Evolutionary conservation across 495 filamentous ascomycete genomes (phyloP).

Genomic region (Penicillium samsonianum): DNA sequence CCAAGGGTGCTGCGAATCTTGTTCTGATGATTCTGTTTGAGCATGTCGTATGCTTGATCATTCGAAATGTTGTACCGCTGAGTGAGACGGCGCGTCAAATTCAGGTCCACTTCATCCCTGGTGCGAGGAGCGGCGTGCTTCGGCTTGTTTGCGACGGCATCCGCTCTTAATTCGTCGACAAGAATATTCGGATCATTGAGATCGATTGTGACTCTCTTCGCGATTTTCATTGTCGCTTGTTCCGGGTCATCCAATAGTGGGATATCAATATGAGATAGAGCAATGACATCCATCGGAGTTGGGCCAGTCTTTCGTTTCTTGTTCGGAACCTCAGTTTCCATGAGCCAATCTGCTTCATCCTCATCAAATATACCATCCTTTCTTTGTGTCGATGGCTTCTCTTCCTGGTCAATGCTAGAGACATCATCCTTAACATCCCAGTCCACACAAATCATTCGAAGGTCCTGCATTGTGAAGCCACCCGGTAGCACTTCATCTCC

Average conservation of each 20-base stretch:
- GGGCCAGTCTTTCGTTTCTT: constrained; percentile 52
- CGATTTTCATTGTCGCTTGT: constrained; percentile 62
- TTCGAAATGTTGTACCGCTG: constrained; percentile 93
- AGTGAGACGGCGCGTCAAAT: constrained; percentile 52
- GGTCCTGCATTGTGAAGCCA: constrained; percentile 70
- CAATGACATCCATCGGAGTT: constrained; percentile 43
- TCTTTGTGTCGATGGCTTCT: constrained; percentile 22
- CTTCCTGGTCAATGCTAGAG: constrained; percentile 30
- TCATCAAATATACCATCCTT: constrained; percentile 40
- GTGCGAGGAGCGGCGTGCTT: constrained; percentile 36
- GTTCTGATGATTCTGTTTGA: constrained; percentile 96
- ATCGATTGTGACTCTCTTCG: constrained; percentile 79
- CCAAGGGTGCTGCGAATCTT: constrained; percentile 90
- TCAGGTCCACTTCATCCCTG: constrained; percentile 43
- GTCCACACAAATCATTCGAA: constrained; percentile 78
- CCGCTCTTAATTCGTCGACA: constrained; percentile 62
- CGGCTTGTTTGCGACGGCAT: constrained; percentile 46
- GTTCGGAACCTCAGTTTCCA: constrained; percentile 46
- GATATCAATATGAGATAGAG: constrained; percentile 48
- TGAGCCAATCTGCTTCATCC: constrained; percentile 50
- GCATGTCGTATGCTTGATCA: constrained; percentile 88
- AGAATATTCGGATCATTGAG: constrained; percentile 87
- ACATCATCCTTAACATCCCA: constrained; percentile 66
- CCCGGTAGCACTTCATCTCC: constrained; percentile 49
- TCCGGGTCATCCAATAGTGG: constrained; percentile 63